Evolutionary conservation across 2,329 filamentous ascomycete genomes (phyloP).

Genomic region (Exophiala sideris): DNA sequence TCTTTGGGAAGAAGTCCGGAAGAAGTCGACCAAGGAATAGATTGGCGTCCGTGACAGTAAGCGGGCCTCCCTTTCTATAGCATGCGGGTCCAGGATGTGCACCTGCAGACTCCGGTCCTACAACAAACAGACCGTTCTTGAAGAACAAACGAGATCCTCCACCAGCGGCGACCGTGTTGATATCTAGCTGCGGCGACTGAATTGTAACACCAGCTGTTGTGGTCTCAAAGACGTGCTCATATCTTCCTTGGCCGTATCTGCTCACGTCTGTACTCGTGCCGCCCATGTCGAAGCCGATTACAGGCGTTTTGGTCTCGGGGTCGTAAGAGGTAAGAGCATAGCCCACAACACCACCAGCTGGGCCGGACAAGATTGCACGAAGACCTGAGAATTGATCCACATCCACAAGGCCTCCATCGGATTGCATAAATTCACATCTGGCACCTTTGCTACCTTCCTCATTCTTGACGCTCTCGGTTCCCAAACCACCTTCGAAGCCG

Average conservation of each 20-base stretch:
- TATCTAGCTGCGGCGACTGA: slow-evolving; percentile 86
- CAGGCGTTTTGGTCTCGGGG: slow-evolving; percentile 71
- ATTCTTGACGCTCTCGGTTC: slow-evolving; percentile 68
- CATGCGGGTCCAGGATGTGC: slow-evolving; percentile 90
- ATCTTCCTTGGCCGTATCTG: slow-evolving; percentile 76
- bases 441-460: slow-evolving; percentile 65
- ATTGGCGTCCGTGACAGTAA: slow-evolving; percentile 91
- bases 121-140: slow-evolving; percentile 84
- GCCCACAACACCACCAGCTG: slow-evolving; percentile 89
- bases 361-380: slow-evolving; percentile 83
- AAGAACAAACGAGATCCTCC: slow-evolving; percentile 71
- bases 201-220: slow-evolving; percentile 93
- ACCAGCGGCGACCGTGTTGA: slow-evolving; percentile 91
- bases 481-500: slow-evolving; percentile 77
- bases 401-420: slow-evolving; percentile 67
- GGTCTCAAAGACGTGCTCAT: slow-evolving; percentile 92
- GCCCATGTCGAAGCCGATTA: slow-evolving; percentile 96
- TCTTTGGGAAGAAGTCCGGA: slow-evolving; percentile 92
- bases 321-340: slow-evolving; percentile 92
- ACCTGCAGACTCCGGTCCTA: slow-evolving; percentile 86
- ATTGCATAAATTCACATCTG: slow-evolving; percentile 95
- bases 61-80: slow-evolving; percentile 84
- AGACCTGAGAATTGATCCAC: slow-evolving; percentile 71
- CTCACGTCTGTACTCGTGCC: slow-evolving; percentile 91
- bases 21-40: slow-evolving; percentile 79